phyloP scores from a whole-genome alignment of 2,329 filamentous ascomycete species.

The Colletotrichum karsti region DNA sequence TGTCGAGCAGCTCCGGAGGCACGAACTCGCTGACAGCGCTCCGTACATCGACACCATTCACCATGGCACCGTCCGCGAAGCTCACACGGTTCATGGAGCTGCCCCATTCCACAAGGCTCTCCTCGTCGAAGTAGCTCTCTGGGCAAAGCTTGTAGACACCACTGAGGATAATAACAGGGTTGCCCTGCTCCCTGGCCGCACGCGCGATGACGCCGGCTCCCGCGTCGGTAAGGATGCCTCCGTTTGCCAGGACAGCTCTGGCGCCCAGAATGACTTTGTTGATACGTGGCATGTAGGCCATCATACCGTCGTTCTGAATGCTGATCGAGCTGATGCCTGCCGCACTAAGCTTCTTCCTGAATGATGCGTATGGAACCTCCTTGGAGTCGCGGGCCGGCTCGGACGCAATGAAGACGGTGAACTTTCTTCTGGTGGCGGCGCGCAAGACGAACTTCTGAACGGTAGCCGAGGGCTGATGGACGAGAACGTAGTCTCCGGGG shows the following conservation, averaged over 20 bases:
- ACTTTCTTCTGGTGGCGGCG: conserved; percentile 88
- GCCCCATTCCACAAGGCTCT: conserved; percentile 86
- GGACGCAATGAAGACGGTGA: conserved; percentile 87
- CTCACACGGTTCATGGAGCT: conserved; percentile 79
- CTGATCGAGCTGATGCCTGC: conserved; percentile 85
- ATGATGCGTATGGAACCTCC: conserved; percentile 56
- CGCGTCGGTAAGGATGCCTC: conserved; percentile 83
- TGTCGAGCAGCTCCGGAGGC: conserved; percentile 76
- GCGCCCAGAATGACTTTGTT: conserved; percentile 95
- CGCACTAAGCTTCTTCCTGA: conserved; percentile 81
- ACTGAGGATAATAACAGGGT: conserved; percentile 86
- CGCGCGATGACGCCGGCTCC: conserved; percentile 87
- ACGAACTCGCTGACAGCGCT: conserved; percentile 87
- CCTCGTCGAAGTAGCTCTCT: conserved; percentile 84
- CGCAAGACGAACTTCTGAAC: conserved; percentile 90
- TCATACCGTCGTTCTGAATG: conserved; percentile 85
- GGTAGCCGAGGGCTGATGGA: conserved; percentile 84
- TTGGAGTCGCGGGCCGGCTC: conserved; percentile 54
- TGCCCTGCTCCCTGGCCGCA: conserved; percentile 83
- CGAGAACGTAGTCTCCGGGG: conserved; percentile 90
- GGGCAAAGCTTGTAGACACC: conserved; percentile 96
- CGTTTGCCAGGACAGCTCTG: conserved; percentile 87
- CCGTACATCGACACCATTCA: conserved; percentile 79
- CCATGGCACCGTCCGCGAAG: conserved; percentile 82
- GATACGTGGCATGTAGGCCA: conserved; percentile 93